Evolutionary conservation across 495 filamentous ascomycete genomes (phyloP).

Genomic region (Annulohypoxylon moriforme): DNA sequence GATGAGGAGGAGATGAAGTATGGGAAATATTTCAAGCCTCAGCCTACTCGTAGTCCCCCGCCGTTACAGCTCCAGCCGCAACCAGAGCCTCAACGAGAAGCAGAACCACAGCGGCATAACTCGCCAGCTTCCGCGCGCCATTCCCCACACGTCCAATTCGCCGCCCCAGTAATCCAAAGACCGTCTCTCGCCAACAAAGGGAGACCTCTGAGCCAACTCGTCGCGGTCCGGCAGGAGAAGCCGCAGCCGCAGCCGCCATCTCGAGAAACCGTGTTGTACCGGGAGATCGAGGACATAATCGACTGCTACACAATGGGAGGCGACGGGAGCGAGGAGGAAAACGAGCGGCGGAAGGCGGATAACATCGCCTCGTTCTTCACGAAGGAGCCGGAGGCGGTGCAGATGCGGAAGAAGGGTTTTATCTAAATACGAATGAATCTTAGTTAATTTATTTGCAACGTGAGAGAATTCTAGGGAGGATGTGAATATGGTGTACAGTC

Average conservation of each 20-base stretch:
- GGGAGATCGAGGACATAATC: constrained; percentile 47
- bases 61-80: not conserved
- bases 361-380: constrained; percentile 21
- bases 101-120: not conserved
- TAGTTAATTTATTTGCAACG: not conserved
- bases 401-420: constrained; percentile 40
- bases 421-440: constrained; percentile 18
- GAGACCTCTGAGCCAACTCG: not conserved
- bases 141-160: not conserved
- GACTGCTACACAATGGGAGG: constrained; percentile 40
- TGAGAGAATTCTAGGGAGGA: too few species aligned
- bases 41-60: not conserved
- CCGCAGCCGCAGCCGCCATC: not conserved
- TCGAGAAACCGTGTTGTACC: constrained; percentile 25
- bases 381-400: constrained; percentile 19
- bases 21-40: too few species aligned
- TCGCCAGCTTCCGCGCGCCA: not conserved
- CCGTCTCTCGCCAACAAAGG: not conserved
- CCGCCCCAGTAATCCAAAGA: not conserved
- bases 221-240: not conserved
- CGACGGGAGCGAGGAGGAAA: constrained; percentile 1
- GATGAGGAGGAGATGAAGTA: not conserved
- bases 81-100: not conserved
- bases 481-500: too few species aligned
- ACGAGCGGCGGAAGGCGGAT: constrained; percentile 23